A percentile compares a stretch with the other conserved stretches of the same genome.
Conservation (phyloP, 139 green algal genomes). For the Chlamydomonas asymmetrica region DNA sequence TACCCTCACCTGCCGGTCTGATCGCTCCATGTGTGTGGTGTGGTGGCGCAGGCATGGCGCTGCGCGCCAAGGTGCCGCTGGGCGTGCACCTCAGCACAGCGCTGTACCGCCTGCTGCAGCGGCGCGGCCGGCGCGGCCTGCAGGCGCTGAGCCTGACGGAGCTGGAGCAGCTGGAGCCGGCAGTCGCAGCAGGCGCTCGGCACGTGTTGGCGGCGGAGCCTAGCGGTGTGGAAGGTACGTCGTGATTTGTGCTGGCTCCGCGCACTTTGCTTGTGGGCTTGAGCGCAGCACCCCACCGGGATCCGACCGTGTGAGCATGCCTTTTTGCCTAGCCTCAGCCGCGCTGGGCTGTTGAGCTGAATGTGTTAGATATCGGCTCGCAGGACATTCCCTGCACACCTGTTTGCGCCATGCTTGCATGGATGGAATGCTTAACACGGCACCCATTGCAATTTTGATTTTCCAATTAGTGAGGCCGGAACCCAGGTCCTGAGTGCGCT, state of each 20-base stretch:
- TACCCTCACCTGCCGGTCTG: background rate
- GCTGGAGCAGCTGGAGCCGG: slow-evolving; percentile 24
- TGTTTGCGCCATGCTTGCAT: background rate
- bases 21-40: background rate
- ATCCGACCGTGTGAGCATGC: background rate
- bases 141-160: background rate
- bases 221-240: slow-evolving; percentile 13
- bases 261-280: background rate
- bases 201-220: slow-evolving; percentile 8
- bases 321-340: background rate
- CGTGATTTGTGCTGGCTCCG: background rate
- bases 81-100: slow-evolving; percentile 20
- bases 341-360: too few species aligned
- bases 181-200: background rate
- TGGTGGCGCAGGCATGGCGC: slow-evolving; percentile 17
- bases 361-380: background rate
- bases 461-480: too few species aligned
- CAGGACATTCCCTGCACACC: background rate
- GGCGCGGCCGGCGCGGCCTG: background rate
- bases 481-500: too few species aligned
- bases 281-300: background rate
- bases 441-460: too few species aligned
- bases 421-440: background rate
- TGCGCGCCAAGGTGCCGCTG: slow-evolving; percentile 27
- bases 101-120: slow-evolving; percentile 25